Evolutionary conservation across 495 filamentous ascomycete species (phyloP).

Genomic region (Penicillium pancosmium): DNA sequence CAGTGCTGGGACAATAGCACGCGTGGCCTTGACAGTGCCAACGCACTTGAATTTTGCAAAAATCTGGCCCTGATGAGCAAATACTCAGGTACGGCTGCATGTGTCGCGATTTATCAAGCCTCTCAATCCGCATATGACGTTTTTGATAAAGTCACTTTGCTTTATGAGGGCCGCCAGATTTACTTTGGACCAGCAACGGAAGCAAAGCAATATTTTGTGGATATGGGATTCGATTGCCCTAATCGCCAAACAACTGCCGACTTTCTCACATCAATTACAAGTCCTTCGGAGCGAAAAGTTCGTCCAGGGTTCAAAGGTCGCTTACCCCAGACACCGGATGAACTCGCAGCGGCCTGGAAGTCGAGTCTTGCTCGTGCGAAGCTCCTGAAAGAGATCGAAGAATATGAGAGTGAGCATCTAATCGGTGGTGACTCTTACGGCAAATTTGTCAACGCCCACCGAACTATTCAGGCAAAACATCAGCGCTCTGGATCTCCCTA

Average conservation of each 20-base stretch:
- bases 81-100: slow-evolving; percentile 56
- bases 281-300: slow-evolving; percentile 58
- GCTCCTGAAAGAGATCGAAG: slow-evolving; percentile 45
- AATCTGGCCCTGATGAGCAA: slow-evolving; percentile 51
- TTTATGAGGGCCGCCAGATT: slow-evolving; percentile 57
- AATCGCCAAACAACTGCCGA: slow-evolving; percentile 57
- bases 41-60: slow-evolving; percentile 69
- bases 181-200: slow-evolving; percentile 1
- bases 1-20: slow-evolving; percentile 83
- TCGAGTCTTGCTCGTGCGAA: slow-evolving; percentile 45
- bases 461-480: slow-evolving; percentile 25
- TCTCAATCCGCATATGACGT: slow-evolving; percentile 73
- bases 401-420: slow-evolving; percentile 39
- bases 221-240: slow-evolving; percentile 52
- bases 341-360: slow-evolving; percentile 61
- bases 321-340: slow-evolving; percentile 66
- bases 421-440: slow-evolving; percentile 20
- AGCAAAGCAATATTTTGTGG: slow-evolving; percentile 58
- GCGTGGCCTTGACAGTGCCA: slow-evolving; percentile 77
- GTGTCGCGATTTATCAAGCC: slow-evolving; percentile 79
- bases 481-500: slow-evolving; percentile 37
- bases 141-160: slow-evolving; percentile 61
- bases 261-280: slow-evolving; percentile 71
- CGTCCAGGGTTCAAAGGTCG: slow-evolving; percentile 57
- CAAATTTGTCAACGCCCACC: slow-evolving; percentile 22